Evolutionary conservation across 2,329 filamentous ascomycete species (phyloP), one percentile per base, ranked within the genome.

Genomic region (Colletotrichum somersetense): DNA sequence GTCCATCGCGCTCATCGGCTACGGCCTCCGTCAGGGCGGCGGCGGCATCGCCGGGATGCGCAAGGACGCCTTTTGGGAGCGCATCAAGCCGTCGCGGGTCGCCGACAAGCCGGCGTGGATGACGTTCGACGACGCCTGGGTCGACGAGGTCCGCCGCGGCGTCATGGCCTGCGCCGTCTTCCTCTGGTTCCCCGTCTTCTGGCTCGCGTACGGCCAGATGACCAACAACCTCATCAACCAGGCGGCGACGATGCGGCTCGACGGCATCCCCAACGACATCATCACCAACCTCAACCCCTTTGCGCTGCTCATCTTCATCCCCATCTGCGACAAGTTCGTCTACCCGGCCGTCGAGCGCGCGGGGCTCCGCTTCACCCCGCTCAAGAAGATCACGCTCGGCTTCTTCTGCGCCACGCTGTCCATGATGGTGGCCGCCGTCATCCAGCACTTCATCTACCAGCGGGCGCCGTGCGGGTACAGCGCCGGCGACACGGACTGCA

Each of bases 291-390:
- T 73, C 23, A 73, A 73, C 62, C 71, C 71, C 0, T 89, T 95
- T 72, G 86, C 91, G 12, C 88, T 95, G 69, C 89, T 95, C 75
- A 91, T 95, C 76, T 86, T 93, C 76, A 93, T 94, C 59, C 91
- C 92, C 0, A 83, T 95, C 67, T 89, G 89, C 77, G 92, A 92
- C 77, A 83, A 80, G 6, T 40, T 89, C 55, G 74, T 92, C 68
- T 92, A 91, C 77, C 90, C 90, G 1, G 74, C 83, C 40, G 84
- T 91, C 66, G 85, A 87, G 73, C 87, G 85, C 72, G 77, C 81
- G 52, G 85, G 84, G 66, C 88, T 91, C 77, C 83, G 83, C 50
- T 90, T 91, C 83, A 88, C 84, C 0, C 91, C 89, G 14, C 89
- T 91, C 81, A 91, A 88, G 80, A 88, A 88, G 79, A 91, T 92